phyloP scores from a whole-genome alignment of 768 basidiomycete species.

The Suillus subluteus region DNA sequence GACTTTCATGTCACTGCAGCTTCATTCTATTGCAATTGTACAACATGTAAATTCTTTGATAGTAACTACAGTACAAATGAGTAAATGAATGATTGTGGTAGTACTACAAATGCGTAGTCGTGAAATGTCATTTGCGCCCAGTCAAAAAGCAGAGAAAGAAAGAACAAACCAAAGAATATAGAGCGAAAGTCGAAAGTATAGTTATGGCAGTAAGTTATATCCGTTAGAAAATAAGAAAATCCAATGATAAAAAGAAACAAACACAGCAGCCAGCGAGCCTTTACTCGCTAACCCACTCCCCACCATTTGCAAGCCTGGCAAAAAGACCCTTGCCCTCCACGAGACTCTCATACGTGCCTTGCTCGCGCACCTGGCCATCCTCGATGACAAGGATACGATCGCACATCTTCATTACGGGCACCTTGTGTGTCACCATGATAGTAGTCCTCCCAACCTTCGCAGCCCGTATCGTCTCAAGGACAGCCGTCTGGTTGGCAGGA shows the following conservation, averaged over 20 bases:
- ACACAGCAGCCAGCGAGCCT: not conserved
- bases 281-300: conserved; percentile 59
- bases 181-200: conserved; percentile 10
- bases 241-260: not conserved
- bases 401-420: conserved; percentile 89
- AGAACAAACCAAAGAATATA: conserved; percentile 6
- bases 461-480: conserved; percentile 73
- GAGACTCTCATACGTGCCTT: conserved; percentile 76
- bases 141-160: conserved; percentile 9
- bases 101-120: conserved; percentile 17
- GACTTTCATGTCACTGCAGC: not conserved
- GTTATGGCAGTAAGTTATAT: conserved; percentile 3
- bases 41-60: conserved; percentile 7
- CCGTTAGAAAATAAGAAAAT: conserved; percentile 6
- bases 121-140: conserved; percentile 8
- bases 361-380: conserved; percentile 77
- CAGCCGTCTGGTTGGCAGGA: conserved; percentile 77
- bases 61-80: conserved; percentile 2
- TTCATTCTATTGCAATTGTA: not conserved
- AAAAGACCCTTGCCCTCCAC: conserved; percentile 72
- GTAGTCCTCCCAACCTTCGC: conserved; percentile 78
- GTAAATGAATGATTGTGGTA: conserved; percentile 13
- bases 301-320: conserved; percentile 75
- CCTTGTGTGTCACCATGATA: conserved; percentile 92
- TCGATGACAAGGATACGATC: conserved; percentile 84